Conservation (phyloP, 148 eudicot genomes). For the Spergularia bocconei region DNA sequence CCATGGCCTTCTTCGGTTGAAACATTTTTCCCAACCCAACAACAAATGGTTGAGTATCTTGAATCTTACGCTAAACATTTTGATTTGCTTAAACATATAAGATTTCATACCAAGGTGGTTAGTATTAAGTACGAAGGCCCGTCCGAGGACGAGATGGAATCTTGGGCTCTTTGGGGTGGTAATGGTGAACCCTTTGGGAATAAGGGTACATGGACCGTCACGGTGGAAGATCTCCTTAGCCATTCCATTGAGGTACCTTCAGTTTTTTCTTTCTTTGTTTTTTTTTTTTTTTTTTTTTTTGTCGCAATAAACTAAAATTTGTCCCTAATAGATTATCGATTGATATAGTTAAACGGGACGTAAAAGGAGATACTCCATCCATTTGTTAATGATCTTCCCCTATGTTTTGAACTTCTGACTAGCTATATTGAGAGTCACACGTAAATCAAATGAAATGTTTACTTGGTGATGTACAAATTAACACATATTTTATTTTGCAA, state of each 20-base stretch:
- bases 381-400: no score
- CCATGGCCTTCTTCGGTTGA: constrained; percentile 59
- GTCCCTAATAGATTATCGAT: no score
- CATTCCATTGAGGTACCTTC: constrained; percentile 35
- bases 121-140: constrained; percentile 49
- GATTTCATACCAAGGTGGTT: constrained; percentile 42
- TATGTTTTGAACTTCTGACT: no score
- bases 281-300: neutral
- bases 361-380: no score
- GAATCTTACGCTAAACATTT: constrained; percentile 58
- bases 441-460: no score
- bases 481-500: no score
- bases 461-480: no score
- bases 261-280: neutral
- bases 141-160: constrained; percentile 32
- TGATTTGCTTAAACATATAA: constrained; percentile 40
- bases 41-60: constrained; percentile 54
- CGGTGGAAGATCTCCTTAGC: constrained; percentile 28
- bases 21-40: constrained; percentile 36
- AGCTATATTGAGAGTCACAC: no score
- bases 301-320: no score
- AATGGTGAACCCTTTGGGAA: constrained; percentile 47
- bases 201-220: constrained; percentile 52
- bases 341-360: no score
- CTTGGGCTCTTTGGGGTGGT: constrained; percentile 61